A percentile compares a stretch with the other conserved stretches of the same genome.
These are phyloP conservation scores for Nemania bipapillata DNA, from an alignment of 2,329 filamentous ascomycete genomes.

Conservation along the genomic window DNA sequence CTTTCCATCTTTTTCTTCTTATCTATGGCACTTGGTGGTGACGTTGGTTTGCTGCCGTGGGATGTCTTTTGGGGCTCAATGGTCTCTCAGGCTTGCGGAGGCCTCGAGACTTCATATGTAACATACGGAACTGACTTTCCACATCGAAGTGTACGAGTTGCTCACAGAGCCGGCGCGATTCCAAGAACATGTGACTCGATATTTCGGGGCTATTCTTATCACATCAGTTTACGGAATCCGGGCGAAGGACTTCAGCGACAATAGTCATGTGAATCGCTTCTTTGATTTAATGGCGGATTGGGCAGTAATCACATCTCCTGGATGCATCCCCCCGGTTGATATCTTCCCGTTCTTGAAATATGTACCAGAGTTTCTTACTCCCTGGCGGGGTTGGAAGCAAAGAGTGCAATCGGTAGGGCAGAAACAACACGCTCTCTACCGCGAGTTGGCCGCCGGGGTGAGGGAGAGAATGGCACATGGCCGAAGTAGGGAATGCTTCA, in stretches of 20 bases:
- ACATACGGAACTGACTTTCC: neutral
- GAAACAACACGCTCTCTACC: constrained; percentile 38
- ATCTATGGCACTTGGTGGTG: neutral
- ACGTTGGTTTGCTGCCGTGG: neutral
- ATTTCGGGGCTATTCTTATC: constrained; percentile 39
- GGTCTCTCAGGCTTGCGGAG: neutral
- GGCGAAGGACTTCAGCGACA: constrained; percentile 22
- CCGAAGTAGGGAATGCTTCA: constrained; percentile 33
- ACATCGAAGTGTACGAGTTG: constrained; percentile 38
- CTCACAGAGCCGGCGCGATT: constrained; percentile 30
- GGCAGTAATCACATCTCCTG: constrained; percentile 28
- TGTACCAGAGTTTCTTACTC: constrained; percentile 41
- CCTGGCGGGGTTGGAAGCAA: constrained; percentile 41
- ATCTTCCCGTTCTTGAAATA: constrained; percentile 41
- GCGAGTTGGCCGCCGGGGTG: constrained; percentile 31
- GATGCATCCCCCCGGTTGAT: constrained; percentile 37
- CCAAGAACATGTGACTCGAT: constrained; percentile 34
- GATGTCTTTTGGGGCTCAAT: neutral
- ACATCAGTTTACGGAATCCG: constrained; percentile 39
- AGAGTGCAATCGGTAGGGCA: constrained; percentile 23
- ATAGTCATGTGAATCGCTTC: constrained; percentile 31
- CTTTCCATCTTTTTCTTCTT: neutral
- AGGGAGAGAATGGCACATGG: constrained; percentile 31
- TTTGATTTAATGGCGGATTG: constrained; percentile 39
- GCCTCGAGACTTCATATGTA: too few species aligned